These are phyloP conservation scores for Comarum palustre DNA, from an alignment of 306 rosid species.

Conservation along the genomic window DNA sequence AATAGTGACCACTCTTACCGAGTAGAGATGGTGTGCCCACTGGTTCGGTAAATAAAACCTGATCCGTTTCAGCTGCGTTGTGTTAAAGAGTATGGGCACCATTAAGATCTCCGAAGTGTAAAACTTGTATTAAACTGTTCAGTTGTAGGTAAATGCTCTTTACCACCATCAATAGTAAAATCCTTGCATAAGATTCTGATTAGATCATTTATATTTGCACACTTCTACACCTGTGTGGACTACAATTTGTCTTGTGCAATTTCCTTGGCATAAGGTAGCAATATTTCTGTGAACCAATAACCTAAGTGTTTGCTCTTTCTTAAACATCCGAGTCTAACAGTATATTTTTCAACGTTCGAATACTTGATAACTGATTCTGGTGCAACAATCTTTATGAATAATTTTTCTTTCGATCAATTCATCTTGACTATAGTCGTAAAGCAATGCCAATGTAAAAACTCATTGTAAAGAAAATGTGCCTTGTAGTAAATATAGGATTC, in stretches of 20 bases:
- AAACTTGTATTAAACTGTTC: background rate
- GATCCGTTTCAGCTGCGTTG: too few relatives aligned
- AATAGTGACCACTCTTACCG: too few relatives aligned
- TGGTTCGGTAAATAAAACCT: too few relatives aligned
- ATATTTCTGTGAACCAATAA: background rate
- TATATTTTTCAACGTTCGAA: background rate
- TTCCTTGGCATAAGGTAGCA: background rate
- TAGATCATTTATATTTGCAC: background rate
- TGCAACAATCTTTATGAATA: background rate
- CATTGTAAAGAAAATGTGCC: too few relatives aligned
- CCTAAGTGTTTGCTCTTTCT: background rate
- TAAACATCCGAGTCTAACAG: background rate
- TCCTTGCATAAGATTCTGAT: background rate
- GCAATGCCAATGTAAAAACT: too few relatives aligned
- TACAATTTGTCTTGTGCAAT: too few relatives aligned
- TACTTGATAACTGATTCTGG: background rate
- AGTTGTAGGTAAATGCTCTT: background rate
- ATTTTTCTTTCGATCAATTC: too few relatives aligned
- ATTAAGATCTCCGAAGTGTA: background rate
- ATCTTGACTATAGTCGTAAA: too few relatives aligned
- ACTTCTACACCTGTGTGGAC: too few relatives aligned
- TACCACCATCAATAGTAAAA: background rate
- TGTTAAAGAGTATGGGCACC: too few relatives aligned
- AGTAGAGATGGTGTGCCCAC: too few relatives aligned
- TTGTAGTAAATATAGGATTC: background rate